Evolutionary conservation across 2,329 filamentous ascomycete genomes (phyloP), one percentile per base, ranked within the genome.

Genomic region (Sporothrix luriei): DNA sequence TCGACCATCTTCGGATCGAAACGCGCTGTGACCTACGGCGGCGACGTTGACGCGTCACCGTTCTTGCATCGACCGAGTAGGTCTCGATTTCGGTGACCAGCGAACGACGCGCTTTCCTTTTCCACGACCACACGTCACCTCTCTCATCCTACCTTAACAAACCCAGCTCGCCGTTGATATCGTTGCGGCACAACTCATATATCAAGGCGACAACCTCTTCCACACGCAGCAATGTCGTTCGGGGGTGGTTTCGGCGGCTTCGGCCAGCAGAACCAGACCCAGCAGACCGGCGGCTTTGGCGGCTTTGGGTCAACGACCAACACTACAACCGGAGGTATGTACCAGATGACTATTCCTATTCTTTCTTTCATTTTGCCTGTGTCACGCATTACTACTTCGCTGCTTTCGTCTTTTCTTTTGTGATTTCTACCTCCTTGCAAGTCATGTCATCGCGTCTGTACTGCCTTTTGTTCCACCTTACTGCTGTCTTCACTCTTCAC

Each of bases 191-290:
- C 26, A 26, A 21, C 46, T 16, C 46, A 11, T 52, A 65, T 19
- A 51, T 19, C 38, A 43, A 62, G 48, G 24, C 26, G 19, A 49
- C 26, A 38, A 33, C 21, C 38, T 24, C 62, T 9, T 11, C 26
- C 5, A 21, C 26, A 51, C 40, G 66, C 69, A 76, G 82, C 73
- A 76, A 88, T 88, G 86, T 85, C 85, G 76, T 74, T 86, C 75
- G 82, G 83, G 75, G 80, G 83, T 72, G 84, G 84, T 75, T 82
- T 83, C 76, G 80, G 82, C 75, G 84, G 86, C 82, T 90, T 90
- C 79, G 87, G 87, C 80, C 83, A 84, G 76, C 84, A 83, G 73
- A 87, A 84, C 77, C 82, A 81, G 76, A 66, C 66, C 51, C 59
- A 70, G 48, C 55, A 49, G 49, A 74, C 78, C 26, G 75, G 73